phyloP scores from a whole-genome alignment of 2,329 filamentous ascomycete genomes.

The Helotiales sp. region DNA sequence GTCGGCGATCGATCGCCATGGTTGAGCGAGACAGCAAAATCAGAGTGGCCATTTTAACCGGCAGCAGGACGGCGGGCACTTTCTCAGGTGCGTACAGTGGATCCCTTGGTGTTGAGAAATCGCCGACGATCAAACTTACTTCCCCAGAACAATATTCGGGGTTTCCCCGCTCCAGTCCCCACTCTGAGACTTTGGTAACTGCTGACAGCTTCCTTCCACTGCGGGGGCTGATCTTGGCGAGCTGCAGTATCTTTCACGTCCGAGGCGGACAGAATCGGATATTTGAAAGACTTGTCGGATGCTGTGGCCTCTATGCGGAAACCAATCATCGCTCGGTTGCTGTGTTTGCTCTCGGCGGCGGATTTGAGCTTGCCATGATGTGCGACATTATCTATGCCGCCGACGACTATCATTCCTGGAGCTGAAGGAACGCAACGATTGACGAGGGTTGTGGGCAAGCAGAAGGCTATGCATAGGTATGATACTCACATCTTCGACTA shows the following conservation, averaged over 20 bases:
- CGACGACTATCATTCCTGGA: constrained; percentile 40
- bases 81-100: constrained; percentile 30
- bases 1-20: constrained; percentile 36
- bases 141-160: background rate
- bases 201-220: constrained; percentile 5
- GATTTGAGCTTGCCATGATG: constrained; percentile 55
- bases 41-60: constrained; percentile 58
- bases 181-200: background rate
- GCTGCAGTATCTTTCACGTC: constrained; percentile 41
- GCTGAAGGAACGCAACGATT: constrained; percentile 44
- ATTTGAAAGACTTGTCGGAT: constrained; percentile 49
- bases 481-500: constrained; percentile 32
- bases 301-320: constrained; percentile 49
- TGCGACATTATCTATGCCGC: constrained; percentile 46
- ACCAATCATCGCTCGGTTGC: constrained; percentile 56
- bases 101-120: constrained; percentile 22
- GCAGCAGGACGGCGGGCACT: constrained; percentile 33
- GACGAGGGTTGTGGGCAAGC: constrained; percentile 45
- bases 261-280: constrained; percentile 39
- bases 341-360: constrained; percentile 56
- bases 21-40: constrained; percentile 59
- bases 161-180: background rate
- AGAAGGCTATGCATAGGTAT: constrained; percentile 42
- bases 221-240: constrained; percentile 46
- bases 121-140: constrained; percentile 18